Conservation (phyloP, 2,329 filamentous ascomycete genomes). For the Paramyrothecium sp. region DNA sequence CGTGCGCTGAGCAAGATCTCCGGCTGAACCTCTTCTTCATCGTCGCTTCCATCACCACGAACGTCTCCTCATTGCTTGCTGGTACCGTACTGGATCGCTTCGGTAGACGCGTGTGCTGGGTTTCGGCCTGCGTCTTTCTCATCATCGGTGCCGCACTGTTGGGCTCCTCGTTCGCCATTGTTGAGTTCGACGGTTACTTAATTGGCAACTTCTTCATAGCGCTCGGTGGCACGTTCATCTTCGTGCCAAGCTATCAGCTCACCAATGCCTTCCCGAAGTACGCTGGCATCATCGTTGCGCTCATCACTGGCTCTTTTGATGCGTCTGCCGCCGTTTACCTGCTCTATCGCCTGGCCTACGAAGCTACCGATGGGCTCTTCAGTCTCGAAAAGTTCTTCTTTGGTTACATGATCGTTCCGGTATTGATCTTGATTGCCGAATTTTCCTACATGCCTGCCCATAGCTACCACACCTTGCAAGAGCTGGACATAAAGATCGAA, state of each 20-base stretch:
- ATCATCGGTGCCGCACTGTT: constrained; percentile 68
- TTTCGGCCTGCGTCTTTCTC: constrained; percentile 69
- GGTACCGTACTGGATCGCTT: constrained; percentile 80
- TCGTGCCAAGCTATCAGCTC: constrained; percentile 78
- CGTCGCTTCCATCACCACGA: constrained; percentile 80
- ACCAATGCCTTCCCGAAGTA: constrained; percentile 76
- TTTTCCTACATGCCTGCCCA: constrained; percentile 35
- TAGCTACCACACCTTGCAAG: constrained; percentile 35
- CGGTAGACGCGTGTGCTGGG: constrained; percentile 72
- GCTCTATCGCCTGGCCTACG: constrained; percentile 68
- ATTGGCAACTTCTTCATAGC: constrained; percentile 72
- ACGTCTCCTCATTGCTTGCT: constrained; percentile 79
- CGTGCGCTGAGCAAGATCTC: constrained; percentile 49
- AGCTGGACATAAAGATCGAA: constrained; percentile 38
- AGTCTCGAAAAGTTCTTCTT: constrained; percentile 39
- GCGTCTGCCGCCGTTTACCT: constrained; percentile 76
- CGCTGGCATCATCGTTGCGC: constrained; percentile 72
- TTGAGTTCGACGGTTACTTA: constrained; percentile 69
- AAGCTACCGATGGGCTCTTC: constrained; percentile 44
- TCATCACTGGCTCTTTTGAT: constrained; percentile 79
- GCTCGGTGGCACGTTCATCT: constrained; percentile 75
- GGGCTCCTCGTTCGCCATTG: constrained; percentile 62
- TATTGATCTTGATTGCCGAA: constrained; percentile 34
- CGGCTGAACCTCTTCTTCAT: constrained; percentile 88
- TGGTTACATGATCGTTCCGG: constrained; percentile 32